phyloP scores from a whole-genome alignment of 352 stramenopile genomes.

The Phytophthora citrophthora region DNA sequence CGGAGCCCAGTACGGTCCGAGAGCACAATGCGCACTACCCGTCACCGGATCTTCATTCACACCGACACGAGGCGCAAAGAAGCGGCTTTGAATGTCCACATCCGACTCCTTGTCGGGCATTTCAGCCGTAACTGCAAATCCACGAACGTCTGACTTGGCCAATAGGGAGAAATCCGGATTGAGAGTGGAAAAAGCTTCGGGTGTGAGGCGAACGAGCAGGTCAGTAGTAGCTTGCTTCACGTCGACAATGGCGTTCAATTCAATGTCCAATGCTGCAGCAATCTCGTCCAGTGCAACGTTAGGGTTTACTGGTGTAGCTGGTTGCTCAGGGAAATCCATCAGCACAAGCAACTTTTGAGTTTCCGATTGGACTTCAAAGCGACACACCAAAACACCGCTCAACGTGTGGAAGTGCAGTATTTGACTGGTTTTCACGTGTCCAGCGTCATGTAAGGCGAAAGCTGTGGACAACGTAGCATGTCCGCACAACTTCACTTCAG shows the following conservation, averaged over 20 bases:
- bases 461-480: conserved; percentile 92
- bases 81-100: conserved; percentile 71
- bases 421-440: conserved; percentile 35
- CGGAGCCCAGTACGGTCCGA: conserved; percentile 87
- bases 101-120: conserved; percentile 18
- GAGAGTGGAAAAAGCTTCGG: conserved; percentile 22
- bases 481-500: conserved; percentile 91
- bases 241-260: conserved; percentile 25
- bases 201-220: conserved; percentile 36
- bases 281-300: conserved; percentile 15
- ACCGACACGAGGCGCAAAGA: conserved; percentile 90
- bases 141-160: conserved; percentile 17
- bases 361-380: conserved; percentile 23
- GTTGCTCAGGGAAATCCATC: conserved; percentile 66
- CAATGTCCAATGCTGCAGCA: conserved; percentile 20
- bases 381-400: conserved; percentile 55
- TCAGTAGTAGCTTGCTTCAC: conserved; percentile 29
- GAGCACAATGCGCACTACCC: conserved; percentile 89
- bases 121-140: conserved; percentile 19
- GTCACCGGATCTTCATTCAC: conserved; percentile 95
- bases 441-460: conserved; percentile 72
- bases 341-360: conserved; percentile 45
- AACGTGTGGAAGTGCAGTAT: conserved; percentile 79
- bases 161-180: conserved; percentile 34
- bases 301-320: conserved; percentile 8